Evolutionary conservation across 768 basidiomycete species (phyloP).

Genomic region (Asterophora lycoperdoides): DNA sequence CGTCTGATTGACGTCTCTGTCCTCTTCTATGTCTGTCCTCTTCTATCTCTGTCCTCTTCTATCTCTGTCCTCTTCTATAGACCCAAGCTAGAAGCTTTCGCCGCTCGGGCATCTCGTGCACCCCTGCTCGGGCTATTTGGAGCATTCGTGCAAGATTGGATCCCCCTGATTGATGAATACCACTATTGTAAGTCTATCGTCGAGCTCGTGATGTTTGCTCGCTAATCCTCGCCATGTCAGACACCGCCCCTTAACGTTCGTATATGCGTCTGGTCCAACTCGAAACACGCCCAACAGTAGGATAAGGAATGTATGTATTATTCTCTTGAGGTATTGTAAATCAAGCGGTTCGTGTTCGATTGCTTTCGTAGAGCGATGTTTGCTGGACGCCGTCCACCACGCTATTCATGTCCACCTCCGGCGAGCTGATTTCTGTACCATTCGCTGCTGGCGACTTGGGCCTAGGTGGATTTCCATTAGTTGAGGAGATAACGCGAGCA

Average conservation of each 20-base stretch:
- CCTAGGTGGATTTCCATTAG: not conserved
- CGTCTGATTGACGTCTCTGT: conserved; percentile 2
- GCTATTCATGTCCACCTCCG: not conserved
- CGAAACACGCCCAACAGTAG: too few relatives aligned
- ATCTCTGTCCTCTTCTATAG: conserved; percentile 43
- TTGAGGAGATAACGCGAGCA: conserved; percentile 15
- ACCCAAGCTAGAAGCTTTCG: conserved; percentile 69
- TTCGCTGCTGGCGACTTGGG: not conserved
- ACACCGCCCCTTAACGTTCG: conserved; percentile 42
- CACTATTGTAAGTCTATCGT: conserved; percentile 72
- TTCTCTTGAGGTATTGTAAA: too few relatives aligned
- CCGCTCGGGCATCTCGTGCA: conserved; percentile 45
- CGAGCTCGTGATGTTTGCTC: conserved; percentile 6
- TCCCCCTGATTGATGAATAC: conserved; percentile 85
- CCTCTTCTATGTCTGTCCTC: too few relatives aligned
- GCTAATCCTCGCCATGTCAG: conserved; percentile 19
- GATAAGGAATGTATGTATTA: not conserved
- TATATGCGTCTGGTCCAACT: too few relatives aligned
- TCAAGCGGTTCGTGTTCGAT: not conserved
- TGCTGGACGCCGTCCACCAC: not conserved
- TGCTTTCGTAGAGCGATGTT: not conserved
- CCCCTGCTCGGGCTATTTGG: conserved; percentile 69
- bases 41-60: too few relatives aligned
- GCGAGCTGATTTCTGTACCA: too few relatives aligned
- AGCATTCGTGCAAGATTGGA: conserved; percentile 76